These are phyloP conservation scores for Penicillium carneum DNA, from an alignment of 2,329 filamentous ascomycete genomes.

Conservation along the genomic window DNA sequence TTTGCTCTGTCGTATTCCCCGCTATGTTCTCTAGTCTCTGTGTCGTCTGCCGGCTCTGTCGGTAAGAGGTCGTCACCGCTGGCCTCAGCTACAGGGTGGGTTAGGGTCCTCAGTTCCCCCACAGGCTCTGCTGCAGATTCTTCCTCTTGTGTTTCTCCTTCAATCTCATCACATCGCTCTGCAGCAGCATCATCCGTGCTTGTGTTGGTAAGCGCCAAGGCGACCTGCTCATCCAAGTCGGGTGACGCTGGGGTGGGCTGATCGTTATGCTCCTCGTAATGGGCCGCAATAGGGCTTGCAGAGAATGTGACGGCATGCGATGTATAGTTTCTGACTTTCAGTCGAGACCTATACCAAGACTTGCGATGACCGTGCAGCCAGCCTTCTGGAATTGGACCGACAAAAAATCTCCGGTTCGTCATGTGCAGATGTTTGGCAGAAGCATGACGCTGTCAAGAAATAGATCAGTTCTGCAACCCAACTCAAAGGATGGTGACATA, in stretches of 20 bases:
- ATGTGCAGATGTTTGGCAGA: constrained; percentile 68
- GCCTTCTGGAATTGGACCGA: constrained; percentile 70
- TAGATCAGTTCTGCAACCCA: constrained; percentile 12
- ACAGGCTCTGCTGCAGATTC: constrained; percentile 21
- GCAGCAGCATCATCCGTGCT: constrained; percentile 14
- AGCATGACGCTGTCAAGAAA: constrained; percentile 61
- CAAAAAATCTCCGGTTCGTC: constrained; percentile 68
- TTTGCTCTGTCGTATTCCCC: constrained; percentile 18
- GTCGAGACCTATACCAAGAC: constrained; percentile 64
- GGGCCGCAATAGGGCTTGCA: constrained; percentile 54
- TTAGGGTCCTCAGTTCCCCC: constrained; percentile 36
- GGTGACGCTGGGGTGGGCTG: constrained; percentile 33
- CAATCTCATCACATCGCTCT: constrained; percentile 21
- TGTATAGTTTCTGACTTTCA: constrained; percentile 56
- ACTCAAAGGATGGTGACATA: constrained; percentile 39
- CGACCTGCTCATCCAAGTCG: constrained; percentile 26
- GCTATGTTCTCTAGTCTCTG: constrained; percentile 4
- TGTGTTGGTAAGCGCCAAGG: constrained; percentile 31
- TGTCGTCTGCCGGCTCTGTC: constrained; percentile 9
- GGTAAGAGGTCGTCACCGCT: constrained; percentile 15
- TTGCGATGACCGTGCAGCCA: constrained; percentile 70
- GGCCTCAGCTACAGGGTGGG: constrained; percentile 33
- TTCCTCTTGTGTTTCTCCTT: constrained; percentile 25
- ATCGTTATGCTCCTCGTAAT: constrained; percentile 49
- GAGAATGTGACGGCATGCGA: constrained; percentile 61